phyloP scores from a whole-genome alignment of 1,139 yeast genomes.

The Kodamaea suecica region DNA sequence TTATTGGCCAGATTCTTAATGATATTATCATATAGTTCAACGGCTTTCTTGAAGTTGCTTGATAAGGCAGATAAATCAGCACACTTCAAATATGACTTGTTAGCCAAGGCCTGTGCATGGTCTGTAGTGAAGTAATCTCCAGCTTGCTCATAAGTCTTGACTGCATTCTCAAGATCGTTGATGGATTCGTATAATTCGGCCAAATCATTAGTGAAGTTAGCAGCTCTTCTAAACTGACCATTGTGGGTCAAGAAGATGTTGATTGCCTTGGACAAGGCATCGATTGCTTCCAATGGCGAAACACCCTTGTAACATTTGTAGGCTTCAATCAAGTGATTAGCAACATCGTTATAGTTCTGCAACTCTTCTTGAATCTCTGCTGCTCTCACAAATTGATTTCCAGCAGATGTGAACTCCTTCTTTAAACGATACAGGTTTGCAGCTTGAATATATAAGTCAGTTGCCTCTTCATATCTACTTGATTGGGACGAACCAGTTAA shows the following conservation, averaged over 20 bases:
- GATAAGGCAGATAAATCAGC: constrained; percentile 85
- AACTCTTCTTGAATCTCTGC: constrained; percentile 76
- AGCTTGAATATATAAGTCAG: constrained; percentile 85
- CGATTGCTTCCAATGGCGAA: constrained; percentile 74
- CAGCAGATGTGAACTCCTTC: constrained; percentile 72
- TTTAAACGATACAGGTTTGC: constrained; percentile 80
- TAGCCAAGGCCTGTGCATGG: constrained; percentile 88
- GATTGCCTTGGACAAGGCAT: constrained; percentile 72
- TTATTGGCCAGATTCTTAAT: constrained; percentile 75
- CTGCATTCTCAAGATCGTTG: constrained; percentile 65
- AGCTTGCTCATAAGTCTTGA: constrained; percentile 81
- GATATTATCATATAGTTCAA: constrained; percentile 70
- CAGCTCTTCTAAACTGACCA: constrained; percentile 96
- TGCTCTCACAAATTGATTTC: constrained; percentile 80
- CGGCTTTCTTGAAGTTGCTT: constrained; percentile 70
- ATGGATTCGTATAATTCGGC: constrained; percentile 81
- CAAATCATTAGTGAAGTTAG: constrained; percentile 86
- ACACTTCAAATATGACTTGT: constrained; percentile 82
- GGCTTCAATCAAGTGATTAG: constrained; percentile 86
- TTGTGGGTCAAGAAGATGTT: constrained; percentile 74
- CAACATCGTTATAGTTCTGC: constrained; percentile 85
- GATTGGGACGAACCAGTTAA: constrained; percentile 68
- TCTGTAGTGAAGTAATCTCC: constrained; percentile 96
- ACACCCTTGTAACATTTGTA: constrained; percentile 79
- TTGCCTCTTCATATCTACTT: constrained; percentile 81